phyloP scores from a whole-genome alignment of 2,329 filamentous ascomycete species.

The Ceratocystis smalleyi region DNA sequence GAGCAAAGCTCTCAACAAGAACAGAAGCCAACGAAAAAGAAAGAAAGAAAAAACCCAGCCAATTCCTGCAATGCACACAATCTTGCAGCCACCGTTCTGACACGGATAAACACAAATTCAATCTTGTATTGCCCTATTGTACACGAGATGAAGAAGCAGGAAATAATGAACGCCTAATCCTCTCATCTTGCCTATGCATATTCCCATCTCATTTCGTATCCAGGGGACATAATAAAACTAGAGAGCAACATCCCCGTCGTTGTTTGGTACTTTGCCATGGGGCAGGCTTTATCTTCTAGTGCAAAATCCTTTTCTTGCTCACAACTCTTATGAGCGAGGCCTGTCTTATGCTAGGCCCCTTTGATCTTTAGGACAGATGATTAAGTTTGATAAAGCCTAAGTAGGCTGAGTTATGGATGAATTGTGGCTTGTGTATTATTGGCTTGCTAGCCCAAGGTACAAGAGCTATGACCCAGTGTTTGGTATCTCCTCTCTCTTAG shows the following conservation, averaged over 20 bases:
- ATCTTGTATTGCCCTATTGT: background rate
- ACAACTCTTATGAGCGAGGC: background rate
- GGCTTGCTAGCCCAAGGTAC: background rate
- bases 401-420: background rate
- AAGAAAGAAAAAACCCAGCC: no score
- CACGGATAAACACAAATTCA: background rate
- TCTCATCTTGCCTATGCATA: background rate
- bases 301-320: background rate
- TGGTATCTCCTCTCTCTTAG: background rate
- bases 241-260: background rate
- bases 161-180: background rate
- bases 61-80: background rate
- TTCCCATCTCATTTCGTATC: slow-evolving; percentile 5
- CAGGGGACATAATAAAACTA: slow-evolving; percentile 4
- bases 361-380: background rate
- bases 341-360: background rate
- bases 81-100: background rate
- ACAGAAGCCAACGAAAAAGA: background rate
- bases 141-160: background rate
- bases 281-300: background rate
- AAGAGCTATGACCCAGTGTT: slow-evolving; percentile 4
- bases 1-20: background rate
- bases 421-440: slow-evolving; percentile 4
- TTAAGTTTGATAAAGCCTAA: background rate
- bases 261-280: background rate